Conservation (phyloP, 345 rosid genomes). For the Citrus medica region DNA sequence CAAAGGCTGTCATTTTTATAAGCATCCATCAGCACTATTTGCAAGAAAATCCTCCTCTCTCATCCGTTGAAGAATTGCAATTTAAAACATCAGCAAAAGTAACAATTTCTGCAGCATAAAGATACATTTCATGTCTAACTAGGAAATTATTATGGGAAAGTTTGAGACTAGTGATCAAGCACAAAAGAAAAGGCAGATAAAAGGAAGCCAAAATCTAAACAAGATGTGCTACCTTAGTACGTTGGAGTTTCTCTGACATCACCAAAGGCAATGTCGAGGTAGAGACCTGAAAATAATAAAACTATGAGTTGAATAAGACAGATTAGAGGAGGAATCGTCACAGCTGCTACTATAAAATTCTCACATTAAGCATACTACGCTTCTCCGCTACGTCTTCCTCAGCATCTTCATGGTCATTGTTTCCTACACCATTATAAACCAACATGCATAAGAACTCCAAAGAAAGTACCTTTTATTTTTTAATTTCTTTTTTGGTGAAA, state of each 20-base stretch:
- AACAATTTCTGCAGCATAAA: not conserved
- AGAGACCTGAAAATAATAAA: conserved; percentile 48
- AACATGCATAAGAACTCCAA: conserved; percentile 7
- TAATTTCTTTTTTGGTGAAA: not conserved
- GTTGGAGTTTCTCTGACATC: conserved; percentile 87
- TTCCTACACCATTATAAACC: conserved; percentile 38
- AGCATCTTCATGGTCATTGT: conserved; percentile 35
- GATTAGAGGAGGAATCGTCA: conserved; percentile 6
- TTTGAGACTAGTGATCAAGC: conserved; percentile 5
- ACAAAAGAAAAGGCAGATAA: not conserved
- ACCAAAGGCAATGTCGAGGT: conserved; percentile 79
- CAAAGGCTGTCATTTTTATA: not conserved
- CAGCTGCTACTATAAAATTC: conserved; percentile 24
- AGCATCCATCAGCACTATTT: not conserved
- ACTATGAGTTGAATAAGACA: conserved; percentile 14
- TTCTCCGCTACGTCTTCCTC: conserved; percentile 52
- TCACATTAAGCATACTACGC: conserved; percentile 54
- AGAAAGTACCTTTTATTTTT: not conserved
- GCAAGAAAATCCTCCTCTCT: not conserved
- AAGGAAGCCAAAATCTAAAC: conserved; percentile 7
- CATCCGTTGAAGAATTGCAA: not conserved
- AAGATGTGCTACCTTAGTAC: conserved; percentile 62
- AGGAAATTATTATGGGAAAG: not conserved
- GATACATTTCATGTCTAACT: not conserved
- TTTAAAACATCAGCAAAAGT: not conserved